Conservation (phyloP, 2,329 filamentous ascomycete genomes). For the Verticillium alfalfae region DNA sequence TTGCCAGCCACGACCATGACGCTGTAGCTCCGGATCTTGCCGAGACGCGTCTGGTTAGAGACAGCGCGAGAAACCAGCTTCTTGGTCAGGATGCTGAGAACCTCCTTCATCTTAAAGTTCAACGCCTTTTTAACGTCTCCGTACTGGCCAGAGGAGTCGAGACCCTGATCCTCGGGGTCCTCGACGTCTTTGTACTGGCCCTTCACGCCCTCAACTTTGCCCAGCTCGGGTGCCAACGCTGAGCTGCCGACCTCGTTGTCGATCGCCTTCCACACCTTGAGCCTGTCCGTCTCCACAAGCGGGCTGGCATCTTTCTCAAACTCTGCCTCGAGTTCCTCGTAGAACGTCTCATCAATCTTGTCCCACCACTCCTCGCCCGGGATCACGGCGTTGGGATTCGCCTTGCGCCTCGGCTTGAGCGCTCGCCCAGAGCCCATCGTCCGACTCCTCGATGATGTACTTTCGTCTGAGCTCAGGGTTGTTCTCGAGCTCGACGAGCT, state of each 20-base stretch:
- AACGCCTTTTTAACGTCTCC: slow-evolving; percentile 49
- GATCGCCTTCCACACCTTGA: slow-evolving; percentile 25
- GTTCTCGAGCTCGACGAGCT: slow-evolving; percentile 33
- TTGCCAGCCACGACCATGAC: slow-evolving; percentile 81
- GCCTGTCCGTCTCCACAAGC: slow-evolving; percentile 21
- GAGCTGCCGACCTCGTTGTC: slow-evolving; percentile 28
- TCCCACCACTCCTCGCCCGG: slow-evolving; percentile 5
- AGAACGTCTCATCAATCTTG: slow-evolving; percentile 17
- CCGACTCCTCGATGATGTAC: slow-evolving; percentile 22
- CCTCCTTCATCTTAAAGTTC: slow-evolving; percentile 46
- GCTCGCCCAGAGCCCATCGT: slow-evolving; percentile 1
- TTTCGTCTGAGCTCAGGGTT: slow-evolving; percentile 31
- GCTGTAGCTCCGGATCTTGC: slow-evolving; percentile 78
- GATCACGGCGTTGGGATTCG: slow-evolving; percentile 11
- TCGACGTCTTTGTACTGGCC: slow-evolving; percentile 42
- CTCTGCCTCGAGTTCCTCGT: slow-evolving; percentile 14
- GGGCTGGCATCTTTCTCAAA: slow-evolving; percentile 16
- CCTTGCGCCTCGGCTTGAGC: neutral
- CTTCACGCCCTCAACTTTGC: slow-evolving; percentile 47
- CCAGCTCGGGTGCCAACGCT: slow-evolving; percentile 42
- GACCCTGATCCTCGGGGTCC: slow-evolving; percentile 43
- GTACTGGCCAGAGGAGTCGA: slow-evolving; percentile 46
- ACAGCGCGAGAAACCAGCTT: slow-evolving; percentile 69
- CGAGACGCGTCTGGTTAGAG: slow-evolving; percentile 90
- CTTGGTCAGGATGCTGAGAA: slow-evolving; percentile 59